These are phyloP conservation scores for Rhizomucor pusillus DNA, from an alignment of 371 early-diverging fungal genomes.

Conservation along the genomic window DNA sequence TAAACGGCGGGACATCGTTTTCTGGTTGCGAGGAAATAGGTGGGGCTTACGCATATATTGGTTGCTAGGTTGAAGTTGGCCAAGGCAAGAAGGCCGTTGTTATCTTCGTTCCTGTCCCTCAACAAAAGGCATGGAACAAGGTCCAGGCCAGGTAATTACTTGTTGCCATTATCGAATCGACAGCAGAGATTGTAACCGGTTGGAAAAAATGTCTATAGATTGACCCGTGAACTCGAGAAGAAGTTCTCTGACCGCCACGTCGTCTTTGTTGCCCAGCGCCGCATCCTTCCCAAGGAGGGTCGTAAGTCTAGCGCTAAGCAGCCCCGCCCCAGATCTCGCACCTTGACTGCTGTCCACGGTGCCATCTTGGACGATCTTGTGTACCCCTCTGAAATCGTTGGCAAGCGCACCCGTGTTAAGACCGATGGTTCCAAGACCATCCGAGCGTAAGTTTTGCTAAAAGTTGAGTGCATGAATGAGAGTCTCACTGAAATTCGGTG, in stretches of 20 bases:
- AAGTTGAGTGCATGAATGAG: neutral
- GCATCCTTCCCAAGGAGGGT: constrained; percentile 90
- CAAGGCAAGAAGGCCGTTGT: constrained; percentile 95
- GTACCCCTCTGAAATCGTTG: constrained; percentile 97
- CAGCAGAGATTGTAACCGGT: neutral
- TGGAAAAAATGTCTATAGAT: constrained; percentile 22
- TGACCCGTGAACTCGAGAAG: constrained; percentile 98
- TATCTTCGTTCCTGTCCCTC: constrained; percentile 95
- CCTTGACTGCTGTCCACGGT: constrained; percentile 95
- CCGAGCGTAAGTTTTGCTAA: constrained; percentile 74
- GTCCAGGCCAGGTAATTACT: constrained; percentile 73
- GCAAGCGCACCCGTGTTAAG: constrained; percentile 95
- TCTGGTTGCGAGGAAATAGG: neutral
- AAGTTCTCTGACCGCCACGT: constrained; percentile 99
- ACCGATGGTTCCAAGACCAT: constrained; percentile 92
- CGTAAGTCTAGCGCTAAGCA: constrained; percentile 87
- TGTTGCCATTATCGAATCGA: no score
- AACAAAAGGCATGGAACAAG: constrained; percentile 91
- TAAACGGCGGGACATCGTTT: neutral
- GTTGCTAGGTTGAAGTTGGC: constrained; percentile 79
- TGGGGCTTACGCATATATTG: no score
- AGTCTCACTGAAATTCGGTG: constrained; percentile 19
- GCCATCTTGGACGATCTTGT: constrained; percentile 95
- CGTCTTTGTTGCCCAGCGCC: constrained; percentile 89
- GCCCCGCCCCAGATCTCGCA: constrained; percentile 93